These are phyloP conservation scores for Cytospora chrysosperma DNA, from an alignment of 2,329 filamentous ascomycete genomes.

Conservation along the genomic window DNA sequence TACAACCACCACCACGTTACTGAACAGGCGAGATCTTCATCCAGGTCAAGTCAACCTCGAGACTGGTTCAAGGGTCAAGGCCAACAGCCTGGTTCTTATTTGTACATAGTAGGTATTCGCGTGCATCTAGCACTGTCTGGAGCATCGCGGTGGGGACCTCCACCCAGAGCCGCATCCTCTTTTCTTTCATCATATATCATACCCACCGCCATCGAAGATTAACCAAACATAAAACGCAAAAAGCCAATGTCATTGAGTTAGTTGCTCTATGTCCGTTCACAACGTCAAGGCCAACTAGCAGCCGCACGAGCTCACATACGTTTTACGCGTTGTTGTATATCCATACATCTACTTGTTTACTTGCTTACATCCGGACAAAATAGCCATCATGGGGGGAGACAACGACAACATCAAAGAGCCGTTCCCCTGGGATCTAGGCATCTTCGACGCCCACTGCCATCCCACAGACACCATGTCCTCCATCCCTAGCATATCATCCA, in stretches of 20 bases:
- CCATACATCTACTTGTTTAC: no score
- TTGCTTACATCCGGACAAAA: neutral
- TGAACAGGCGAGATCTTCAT: neutral
- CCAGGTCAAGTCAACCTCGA: neutral
- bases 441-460: slow-evolving; percentile 81
- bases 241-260: neutral
- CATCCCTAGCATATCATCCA: slow-evolving; percentile 50
- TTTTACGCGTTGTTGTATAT: no score
- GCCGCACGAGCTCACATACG: no score
- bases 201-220: neutral
- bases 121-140: no score
- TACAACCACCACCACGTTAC: no score
- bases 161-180: neutral
- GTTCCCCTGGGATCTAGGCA: slow-evolving; percentile 69
- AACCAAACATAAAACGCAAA: no score
- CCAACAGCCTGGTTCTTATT: neutral
- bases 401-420: slow-evolving; percentile 28
- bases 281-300: neutral
- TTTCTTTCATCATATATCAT: neutral
- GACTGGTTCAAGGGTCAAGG: neutral
- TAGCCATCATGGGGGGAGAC: slow-evolving; percentile 13
- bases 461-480: slow-evolving; percentile 74
- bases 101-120: no score
- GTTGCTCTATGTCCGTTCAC: no score
- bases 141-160: neutral